Base-by-base conservation (phyloP, 352 stramenopile genomes). In the Blastocystis sp. region DNA sequence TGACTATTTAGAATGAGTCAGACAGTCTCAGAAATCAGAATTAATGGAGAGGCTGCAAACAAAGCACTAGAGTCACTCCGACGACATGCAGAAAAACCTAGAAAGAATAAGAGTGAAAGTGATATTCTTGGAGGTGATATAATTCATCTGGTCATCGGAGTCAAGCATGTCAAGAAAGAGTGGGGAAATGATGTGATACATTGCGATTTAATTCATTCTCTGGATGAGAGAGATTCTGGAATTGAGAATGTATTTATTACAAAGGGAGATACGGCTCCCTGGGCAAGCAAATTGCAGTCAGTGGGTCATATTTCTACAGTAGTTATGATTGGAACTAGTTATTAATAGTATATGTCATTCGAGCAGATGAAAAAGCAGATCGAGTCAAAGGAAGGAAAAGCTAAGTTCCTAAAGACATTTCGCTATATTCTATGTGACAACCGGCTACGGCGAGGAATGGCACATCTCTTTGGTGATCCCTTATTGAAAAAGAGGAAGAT, bases 321-420 rank as follows among this genome's bases (percentile, higher is more conserved):
- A 51, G 1, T 19, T 6, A 13, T 44, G 4, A 53, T 24, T 0
- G 9, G n/a, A 6, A 13, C 27, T 0, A 17, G 5, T 84, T 54
- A 64, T n/a, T 13, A n/a, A 30, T 84, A 84, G 73, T 84, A 66
- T 60, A 66, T 84, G 30, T 84, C 73, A 0, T 84, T 54, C n/a
- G 24, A 84, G 3, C 57, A 56, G 11, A 64, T 84, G 44, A 84
- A 60, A 40, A 84, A 68, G 24, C 22, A 24, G 11, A 40, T 84
- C 2, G 17, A 64, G 7, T 54, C 73, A 11, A 84, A 68, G 51
- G 73, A 84, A 0, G 53, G 48, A 68, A 84, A 68, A 30, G 51
- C 73, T 5, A 27, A 84, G 22, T 66, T 84, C n/a, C 53, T 84
- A 7, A 62, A 68, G 3, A 22, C 33, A 1, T 84, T 54, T 66